Base-by-base conservation (phyloP, 371 early-diverging fungal species). In the Conidiobolus incongruus region DNA sequence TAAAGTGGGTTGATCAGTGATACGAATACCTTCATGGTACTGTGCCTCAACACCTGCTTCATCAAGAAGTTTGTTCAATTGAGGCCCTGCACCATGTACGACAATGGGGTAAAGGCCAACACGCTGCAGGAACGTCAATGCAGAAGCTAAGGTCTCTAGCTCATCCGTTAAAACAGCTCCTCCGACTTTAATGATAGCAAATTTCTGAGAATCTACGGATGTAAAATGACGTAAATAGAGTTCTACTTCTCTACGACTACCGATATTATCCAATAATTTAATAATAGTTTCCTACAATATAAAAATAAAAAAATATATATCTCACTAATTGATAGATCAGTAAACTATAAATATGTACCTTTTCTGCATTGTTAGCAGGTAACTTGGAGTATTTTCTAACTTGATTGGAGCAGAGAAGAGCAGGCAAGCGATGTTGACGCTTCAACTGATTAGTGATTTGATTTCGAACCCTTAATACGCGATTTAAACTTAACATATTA, bases 161-260 rank as follows among this genome's bases (percentile, higher is more conserved):
- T 92, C 88, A 55, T 95, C 88, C 1, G 87, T 75, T 48, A 95
- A 63, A 12, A 95, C 90, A 5, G 92, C 96, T 11, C 96, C 96
- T 42, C 96, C 96, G 16, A 95, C 94, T 57, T 95, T 95, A 64
- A 95, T 92, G 41, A 95, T 91, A 13, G 96, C 96, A 64, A 95
- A 95, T 65, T 90, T 88, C 66, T 91, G 91, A n/a, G 86, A 85
- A 53, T 91, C 92, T 31, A 92, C 93, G 0, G 82, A 80, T 0
- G 87, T 80, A 54, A 93, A 95, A 51, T 90, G 90, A 35, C 81
- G 76, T 46, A 95, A 72, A 52, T 95, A 95, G 61, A 89, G 90
- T 50, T 95, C 92, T 20, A 92, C 94, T 54, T 95, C 96, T 61
- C 88, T 85, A 51, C 85, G 82, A 29, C 91, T 90, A 31, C 93